phyloP scores from a whole-genome alignment of 331 rosid species.

The Dryas integrifolia region DNA sequence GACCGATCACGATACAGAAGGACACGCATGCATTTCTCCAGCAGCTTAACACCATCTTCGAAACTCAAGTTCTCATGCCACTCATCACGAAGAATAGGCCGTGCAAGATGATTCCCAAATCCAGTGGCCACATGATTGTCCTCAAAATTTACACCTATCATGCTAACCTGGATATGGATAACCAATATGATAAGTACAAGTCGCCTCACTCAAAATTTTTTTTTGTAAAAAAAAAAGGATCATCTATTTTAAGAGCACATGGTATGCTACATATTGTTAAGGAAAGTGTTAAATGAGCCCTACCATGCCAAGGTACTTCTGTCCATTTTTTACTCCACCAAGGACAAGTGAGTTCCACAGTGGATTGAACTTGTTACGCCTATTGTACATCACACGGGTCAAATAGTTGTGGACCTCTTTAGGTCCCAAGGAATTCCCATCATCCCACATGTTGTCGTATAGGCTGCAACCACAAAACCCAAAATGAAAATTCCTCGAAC shows the following conservation, averaged over 20 bases:
- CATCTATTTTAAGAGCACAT: not conserved
- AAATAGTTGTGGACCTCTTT: constrained; percentile 85
- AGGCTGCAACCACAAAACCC: constrained; percentile 47
- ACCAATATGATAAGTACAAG: not conserved
- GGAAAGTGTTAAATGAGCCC: constrained; percentile 6
- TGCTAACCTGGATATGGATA: constrained; percentile 55
- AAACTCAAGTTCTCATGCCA: constrained; percentile 78
- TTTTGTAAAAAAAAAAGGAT: not conserved
- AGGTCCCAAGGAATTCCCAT: constrained; percentile 83
- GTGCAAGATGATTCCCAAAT: constrained; percentile 86
- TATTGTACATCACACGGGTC: constrained; percentile 60
- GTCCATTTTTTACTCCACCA: constrained; percentile 69
- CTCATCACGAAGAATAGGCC: constrained; percentile 92
- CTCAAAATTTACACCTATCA: constrained; percentile 82
- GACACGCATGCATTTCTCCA: constrained; percentile 94
- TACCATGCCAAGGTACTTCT: constrained; percentile 79
- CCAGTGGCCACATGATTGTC: constrained; percentile 86
- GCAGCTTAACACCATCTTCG: constrained; percentile 78
- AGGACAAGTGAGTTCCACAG: constrained; percentile 79
- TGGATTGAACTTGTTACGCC: constrained; percentile 81
- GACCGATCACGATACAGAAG: constrained; percentile 89
- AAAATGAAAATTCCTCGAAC: constrained; percentile 26
- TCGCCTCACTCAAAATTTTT: not conserved
- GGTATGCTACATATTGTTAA: not conserved
- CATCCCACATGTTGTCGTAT: constrained; percentile 93